A percentile compares a stretch with the other conserved stretches of the same genome.
Conservation (phyloP, 257 asterid species). For the Gentiana macrophylla region DNA sequence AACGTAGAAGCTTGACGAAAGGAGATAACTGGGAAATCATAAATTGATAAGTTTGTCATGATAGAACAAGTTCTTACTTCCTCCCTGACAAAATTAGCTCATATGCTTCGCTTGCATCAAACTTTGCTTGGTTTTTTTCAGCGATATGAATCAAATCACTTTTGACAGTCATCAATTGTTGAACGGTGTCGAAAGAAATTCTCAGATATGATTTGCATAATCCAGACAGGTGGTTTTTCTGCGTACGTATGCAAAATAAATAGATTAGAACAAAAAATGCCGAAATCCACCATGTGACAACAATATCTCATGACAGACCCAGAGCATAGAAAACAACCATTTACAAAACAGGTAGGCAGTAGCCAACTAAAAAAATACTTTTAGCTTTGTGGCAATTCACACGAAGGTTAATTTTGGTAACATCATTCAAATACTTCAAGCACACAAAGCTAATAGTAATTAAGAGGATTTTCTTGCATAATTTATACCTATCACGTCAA, state of each 20-base stretch:
- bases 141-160: slow-evolving; percentile 75
- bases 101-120: slow-evolving; percentile 86
- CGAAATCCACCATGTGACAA: too few species aligned
- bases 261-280: not conserved
- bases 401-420: too few species aligned
- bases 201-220: slow-evolving; percentile 65
- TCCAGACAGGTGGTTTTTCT: slow-evolving; percentile 96
- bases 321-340: too few species aligned
- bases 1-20: slow-evolving; percentile 2
- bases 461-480: too few species aligned
- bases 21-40: slow-evolving; percentile 3
- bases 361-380: too few species aligned
- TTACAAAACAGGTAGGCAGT: too few species aligned
- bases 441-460: too few species aligned
- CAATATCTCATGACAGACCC: too few species aligned
- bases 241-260: slow-evolving; percentile 15
- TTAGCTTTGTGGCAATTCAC: too few species aligned
- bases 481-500: too few species aligned
- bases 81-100: slow-evolving; percentile 83
- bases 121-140: slow-evolving; percentile 72
- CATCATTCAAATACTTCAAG: too few species aligned
- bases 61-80: slow-evolving; percentile 32
- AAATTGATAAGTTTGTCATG: slow-evolving; percentile 1
- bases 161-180: slow-evolving; percentile 90
- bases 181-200: slow-evolving; percentile 91